phyloP scores from a whole-genome alignment of 306 rosid species.

The Lupinus albus region DNA sequence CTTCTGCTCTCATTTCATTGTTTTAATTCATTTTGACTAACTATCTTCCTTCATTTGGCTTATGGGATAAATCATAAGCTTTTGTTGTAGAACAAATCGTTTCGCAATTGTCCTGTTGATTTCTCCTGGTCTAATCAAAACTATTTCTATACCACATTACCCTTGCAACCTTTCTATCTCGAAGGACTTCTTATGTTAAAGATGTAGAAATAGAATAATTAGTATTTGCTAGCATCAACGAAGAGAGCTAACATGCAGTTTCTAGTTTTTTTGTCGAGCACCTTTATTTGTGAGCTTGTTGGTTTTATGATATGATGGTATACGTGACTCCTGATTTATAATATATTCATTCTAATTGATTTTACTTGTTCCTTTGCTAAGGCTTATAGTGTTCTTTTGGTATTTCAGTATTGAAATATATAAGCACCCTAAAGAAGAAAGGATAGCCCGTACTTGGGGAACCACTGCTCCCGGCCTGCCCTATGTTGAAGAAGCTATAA shows the following conservation, averaged over 20 bases:
- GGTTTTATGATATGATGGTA: too few species aligned
- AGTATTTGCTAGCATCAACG: not conserved
- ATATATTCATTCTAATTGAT: not conserved
- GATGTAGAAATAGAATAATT: not conserved
- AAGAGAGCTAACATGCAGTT: conserved; percentile 14
- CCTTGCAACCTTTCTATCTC: not conserved
- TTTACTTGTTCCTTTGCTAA: conserved; percentile 19
- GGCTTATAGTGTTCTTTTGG: conserved; percentile 36
- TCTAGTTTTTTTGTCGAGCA: conserved; percentile 9
- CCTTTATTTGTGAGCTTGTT: not conserved
- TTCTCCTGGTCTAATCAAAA: not conserved
- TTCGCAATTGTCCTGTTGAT: not conserved
- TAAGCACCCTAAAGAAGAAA: conserved; percentile 94
- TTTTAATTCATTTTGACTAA: conserved; percentile 6
- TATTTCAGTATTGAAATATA: conserved; percentile 82
- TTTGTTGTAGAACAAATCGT: not conserved
- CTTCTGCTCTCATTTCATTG: not conserved
- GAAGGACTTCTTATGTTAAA: not conserved
- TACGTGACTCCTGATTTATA: too few species aligned
- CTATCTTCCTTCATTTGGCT: not conserved
- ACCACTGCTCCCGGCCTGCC: conserved; percentile 90
- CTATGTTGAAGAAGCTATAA: conserved; percentile 82
- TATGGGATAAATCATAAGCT: not conserved
- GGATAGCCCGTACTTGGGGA: conserved; percentile 97
- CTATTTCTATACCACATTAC: not conserved